phyloP scores from a whole-genome alignment of 2,329 filamentous ascomycete genomes.

The Ilyonectria robusta region DNA sequence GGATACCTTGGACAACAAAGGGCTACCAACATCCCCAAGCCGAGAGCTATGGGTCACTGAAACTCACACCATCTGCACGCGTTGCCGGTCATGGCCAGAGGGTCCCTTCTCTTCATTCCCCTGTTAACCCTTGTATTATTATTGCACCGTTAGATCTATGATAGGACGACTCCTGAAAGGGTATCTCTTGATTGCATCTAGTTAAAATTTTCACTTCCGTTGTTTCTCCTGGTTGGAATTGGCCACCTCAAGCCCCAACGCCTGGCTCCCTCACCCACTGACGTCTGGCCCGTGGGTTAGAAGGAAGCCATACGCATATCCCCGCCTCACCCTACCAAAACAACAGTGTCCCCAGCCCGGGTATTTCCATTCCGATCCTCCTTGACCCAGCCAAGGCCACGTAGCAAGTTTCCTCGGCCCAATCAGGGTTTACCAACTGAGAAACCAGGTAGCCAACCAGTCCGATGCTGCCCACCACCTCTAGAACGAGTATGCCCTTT shows the following conservation, averaged over 20 bases:
- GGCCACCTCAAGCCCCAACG: not conserved
- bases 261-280: not conserved
- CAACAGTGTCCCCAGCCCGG: slow-evolving; percentile 40
- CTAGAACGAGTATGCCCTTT: slow-evolving; percentile 77
- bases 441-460: slow-evolving; percentile 80
- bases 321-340: slow-evolving; percentile 31
- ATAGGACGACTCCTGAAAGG: slow-evolving; percentile 25
- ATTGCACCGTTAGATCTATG: not conserved
- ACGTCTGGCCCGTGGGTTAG: not conserved
- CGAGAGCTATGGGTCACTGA: not conserved
- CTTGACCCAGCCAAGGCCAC: slow-evolving; percentile 30
- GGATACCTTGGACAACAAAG: not conserved
- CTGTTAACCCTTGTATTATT: not conserved
- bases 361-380: slow-evolving; percentile 39
- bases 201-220: not conserved
- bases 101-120: not conserved
- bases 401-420: slow-evolving; percentile 38
- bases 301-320: not conserved
- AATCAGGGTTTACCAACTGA: slow-evolving; percentile 63
- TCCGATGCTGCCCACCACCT: slow-evolving; percentile 81
- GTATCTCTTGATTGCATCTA: slow-evolving; percentile 40
- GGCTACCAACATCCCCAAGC: not conserved
- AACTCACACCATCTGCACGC: not conserved
- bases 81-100: not conserved
- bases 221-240: not conserved